Percentiles rank a stretch among this genome's conserved stretches.
phyloP scores from a whole-genome alignment of 495 filamentous ascomycete genomes.

The Lasiosphaeris hirsuta region DNA sequence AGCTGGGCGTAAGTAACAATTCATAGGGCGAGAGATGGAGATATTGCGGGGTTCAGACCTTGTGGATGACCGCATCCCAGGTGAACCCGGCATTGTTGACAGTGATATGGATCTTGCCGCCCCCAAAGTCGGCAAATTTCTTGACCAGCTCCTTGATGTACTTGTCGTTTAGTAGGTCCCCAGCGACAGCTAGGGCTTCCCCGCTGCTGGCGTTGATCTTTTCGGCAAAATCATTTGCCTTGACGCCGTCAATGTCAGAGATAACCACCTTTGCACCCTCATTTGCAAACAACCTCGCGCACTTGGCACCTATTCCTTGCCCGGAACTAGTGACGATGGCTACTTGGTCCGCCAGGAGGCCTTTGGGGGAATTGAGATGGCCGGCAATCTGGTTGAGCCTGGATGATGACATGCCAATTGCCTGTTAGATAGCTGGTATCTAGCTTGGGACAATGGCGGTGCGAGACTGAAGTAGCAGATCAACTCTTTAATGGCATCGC shows the following conservation, averaged over 20 bases:
- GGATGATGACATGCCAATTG: conserved; percentile 41
- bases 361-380: conserved; percentile 77
- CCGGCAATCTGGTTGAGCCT: conserved; percentile 64
- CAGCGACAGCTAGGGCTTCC: conserved; percentile 64
- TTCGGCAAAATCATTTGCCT: conserved; percentile 59
- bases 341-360: conserved; percentile 72
- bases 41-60: conserved; percentile 42
- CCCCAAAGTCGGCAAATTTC: conserved; percentile 72
- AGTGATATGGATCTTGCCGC: conserved; percentile 82
- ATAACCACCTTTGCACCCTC: conserved; percentile 82
- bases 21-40: neutral
- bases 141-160: conserved; percentile 68
- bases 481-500: no score
- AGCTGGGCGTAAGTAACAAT: neutral
- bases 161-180: conserved; percentile 65
- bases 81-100: conserved; percentile 88
- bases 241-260: conserved; percentile 73
- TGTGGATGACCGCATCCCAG: conserved; percentile 89
- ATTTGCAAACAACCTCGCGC: conserved; percentile 75
- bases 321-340: conserved; percentile 84
- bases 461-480: no score
- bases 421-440: neutral
- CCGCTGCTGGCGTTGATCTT: conserved; percentile 63
- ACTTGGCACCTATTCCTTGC: conserved; percentile 87
- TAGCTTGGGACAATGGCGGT: neutral